Evolutionary conservation across 78 protist genomes (phyloP).

Genomic region (Tieghemostelium lacteum): DNA sequence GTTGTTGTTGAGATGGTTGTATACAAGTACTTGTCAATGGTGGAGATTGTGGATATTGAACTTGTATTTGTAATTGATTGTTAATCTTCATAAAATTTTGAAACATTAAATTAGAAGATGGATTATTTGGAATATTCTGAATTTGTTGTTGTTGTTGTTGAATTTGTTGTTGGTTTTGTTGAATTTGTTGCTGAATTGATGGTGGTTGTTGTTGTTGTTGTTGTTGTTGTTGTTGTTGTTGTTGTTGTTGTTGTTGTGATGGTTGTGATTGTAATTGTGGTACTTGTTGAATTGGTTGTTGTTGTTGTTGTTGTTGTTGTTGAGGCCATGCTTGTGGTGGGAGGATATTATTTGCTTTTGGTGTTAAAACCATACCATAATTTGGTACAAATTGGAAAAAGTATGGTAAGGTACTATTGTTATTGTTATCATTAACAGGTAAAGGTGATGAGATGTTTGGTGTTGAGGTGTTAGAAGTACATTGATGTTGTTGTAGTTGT

Average conservation of each 20-base stretch:
- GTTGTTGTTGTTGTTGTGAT: background rate
- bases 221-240: conserved; percentile 1
- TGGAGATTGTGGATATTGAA: background rate
- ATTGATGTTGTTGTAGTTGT: background rate
- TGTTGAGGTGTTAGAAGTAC: background rate
- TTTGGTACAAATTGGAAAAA: conserved; percentile 63
- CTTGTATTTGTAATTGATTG: background rate
- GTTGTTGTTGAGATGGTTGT: conserved; percentile 1
- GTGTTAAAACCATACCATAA: conserved; percentile 59
- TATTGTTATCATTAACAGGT: background rate
- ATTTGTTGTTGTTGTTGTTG: conserved; percentile 4
- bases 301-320: background rate
- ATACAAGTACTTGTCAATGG: background rate
- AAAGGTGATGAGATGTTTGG: background rate
- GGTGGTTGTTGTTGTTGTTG: conserved; percentile 2
- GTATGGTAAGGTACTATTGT: background rate
- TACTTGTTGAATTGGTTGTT: background rate
- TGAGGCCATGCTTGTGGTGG: conserved; percentile 74
- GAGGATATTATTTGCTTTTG: conserved; percentile 35
- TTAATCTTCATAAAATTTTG: conserved; percentile 4
- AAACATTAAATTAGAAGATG: background rate
- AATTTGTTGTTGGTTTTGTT: conserved; percentile 5
- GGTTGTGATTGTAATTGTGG: background rate
- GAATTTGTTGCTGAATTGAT: background rate
- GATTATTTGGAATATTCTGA: background rate